Evolutionary conservation across 768 basidiomycete species (phyloP).

Genomic region (Leccinum truebloodii): DNA sequence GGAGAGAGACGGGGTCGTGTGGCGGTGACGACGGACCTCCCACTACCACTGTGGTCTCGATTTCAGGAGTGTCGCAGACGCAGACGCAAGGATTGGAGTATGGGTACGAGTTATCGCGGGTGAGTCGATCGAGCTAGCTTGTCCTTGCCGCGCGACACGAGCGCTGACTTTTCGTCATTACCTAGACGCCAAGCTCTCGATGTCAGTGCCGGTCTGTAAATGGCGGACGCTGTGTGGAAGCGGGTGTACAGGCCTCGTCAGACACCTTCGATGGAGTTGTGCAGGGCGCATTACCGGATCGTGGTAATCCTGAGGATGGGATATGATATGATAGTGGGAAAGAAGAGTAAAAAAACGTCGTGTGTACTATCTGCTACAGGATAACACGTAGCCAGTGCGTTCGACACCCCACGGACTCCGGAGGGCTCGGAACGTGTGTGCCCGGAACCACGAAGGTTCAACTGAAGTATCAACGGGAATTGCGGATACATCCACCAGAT

Average conservation of each 20-base stretch:
- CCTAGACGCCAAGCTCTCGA: conserved; percentile 5
- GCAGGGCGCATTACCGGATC: neutral
- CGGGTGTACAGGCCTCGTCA: conserved; percentile 13
- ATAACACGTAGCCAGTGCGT: neutral
- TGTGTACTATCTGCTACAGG: neutral
- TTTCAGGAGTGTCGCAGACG: neutral
- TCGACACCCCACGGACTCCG: neutral
- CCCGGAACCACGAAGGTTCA: neutral
- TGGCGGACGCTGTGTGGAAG: neutral
- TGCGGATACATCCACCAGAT: neutral
- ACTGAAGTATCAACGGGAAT: neutral
- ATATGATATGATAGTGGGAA: neutral
- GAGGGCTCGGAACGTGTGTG: neutral
- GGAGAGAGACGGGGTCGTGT: conserved; percentile 4
- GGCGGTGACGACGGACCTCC: neutral
- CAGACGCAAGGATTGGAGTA: neutral
- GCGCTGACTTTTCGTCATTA: neutral
- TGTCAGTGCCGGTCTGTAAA: neutral
- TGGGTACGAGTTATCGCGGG: conserved; percentile 8
- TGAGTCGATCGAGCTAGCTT: neutral
- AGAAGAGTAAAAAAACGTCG: neutral
- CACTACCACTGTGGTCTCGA: neutral
- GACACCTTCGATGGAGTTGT: neutral
- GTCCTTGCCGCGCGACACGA: neutral
- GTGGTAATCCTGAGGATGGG: neutral